These are phyloP conservation scores for Cladophialophora chaetospira DNA, from an alignment of 2,329 filamentous ascomycete species.

Conservation along the genomic window DNA sequence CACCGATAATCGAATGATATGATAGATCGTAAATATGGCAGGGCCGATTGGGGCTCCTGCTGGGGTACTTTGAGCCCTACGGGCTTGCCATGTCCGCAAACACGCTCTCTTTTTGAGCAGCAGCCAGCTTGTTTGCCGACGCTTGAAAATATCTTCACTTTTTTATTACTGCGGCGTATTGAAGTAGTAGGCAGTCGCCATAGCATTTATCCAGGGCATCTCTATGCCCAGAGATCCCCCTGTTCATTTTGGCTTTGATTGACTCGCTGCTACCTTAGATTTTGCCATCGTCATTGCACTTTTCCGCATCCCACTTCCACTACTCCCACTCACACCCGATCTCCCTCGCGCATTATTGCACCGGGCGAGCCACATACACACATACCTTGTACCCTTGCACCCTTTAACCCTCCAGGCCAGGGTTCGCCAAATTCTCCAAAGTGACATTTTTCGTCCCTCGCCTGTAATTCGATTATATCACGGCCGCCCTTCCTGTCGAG, in stretches of 20 bases:
- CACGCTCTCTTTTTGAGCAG: not conserved
- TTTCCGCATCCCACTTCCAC: conserved; percentile 13
- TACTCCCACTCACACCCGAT: not conserved
- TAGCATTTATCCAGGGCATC: conserved; percentile 1
- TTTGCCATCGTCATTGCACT: conserved; percentile 20
- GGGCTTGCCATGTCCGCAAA: not conserved
- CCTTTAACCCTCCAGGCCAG: conserved; percentile 4
- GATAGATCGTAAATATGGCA: not conserved
- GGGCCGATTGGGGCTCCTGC: conserved; percentile 7
- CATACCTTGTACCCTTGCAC: not conserved
- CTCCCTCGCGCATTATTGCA: not conserved
- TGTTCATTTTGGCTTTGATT: not conserved
- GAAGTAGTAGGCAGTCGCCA: not conserved
- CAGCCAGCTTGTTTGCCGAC: not conserved
- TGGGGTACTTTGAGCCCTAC: not conserved
- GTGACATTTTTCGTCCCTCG: conserved; percentile 19
- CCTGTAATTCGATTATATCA: conserved; percentile 26
- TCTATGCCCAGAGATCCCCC: not conserved
- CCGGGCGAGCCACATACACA: not conserved
- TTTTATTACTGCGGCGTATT: not conserved
- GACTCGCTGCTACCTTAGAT: conserved; percentile 5
- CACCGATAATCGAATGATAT: conserved; percentile 7
- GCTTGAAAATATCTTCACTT: not conserved
- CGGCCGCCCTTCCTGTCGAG: conserved; percentile 11
- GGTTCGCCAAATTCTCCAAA: conserved; percentile 15